A percentile compares a stretch with the other conserved stretches of the same genome.
These are phyloP conservation scores for Dichotomopilus funicola DNA, from an alignment of 2,329 filamentous ascomycete genomes.

Conservation along the genomic window DNA sequence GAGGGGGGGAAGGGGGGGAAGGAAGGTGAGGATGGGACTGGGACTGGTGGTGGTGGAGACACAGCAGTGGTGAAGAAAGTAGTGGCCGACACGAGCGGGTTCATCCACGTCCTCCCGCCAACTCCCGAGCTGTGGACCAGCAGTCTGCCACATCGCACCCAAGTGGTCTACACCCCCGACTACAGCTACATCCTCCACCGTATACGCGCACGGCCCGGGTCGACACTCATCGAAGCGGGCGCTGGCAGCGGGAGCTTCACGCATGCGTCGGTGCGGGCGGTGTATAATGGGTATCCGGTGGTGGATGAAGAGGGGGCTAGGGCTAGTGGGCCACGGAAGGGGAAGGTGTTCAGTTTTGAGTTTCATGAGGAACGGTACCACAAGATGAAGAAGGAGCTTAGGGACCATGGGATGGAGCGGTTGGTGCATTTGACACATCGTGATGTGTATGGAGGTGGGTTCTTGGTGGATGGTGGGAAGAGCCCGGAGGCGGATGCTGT, in stretches of 20 bases:
- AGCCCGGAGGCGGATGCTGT: slow-evolving; percentile 62
- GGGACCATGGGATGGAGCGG: slow-evolving; percentile 57
- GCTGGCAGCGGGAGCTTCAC: slow-evolving; percentile 80
- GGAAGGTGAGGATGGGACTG: slow-evolving; percentile 19
- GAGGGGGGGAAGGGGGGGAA: slow-evolving; percentile 17
- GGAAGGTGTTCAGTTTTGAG: slow-evolving; percentile 76
- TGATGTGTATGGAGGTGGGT: slow-evolving; percentile 72
- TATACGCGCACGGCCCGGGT: slow-evolving; percentile 66
- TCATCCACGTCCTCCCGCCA: slow-evolving; percentile 70
- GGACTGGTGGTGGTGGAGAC: slow-evolving; percentile 8
- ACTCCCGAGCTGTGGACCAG: slow-evolving; percentile 79
- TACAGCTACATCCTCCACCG: slow-evolving; percentile 79
- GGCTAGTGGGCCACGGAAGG: slow-evolving; percentile 40
- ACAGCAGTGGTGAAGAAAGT: slow-evolving; percentile 38
- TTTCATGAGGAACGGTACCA: slow-evolving; percentile 67
- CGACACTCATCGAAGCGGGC: slow-evolving; percentile 70
- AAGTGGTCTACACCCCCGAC: slow-evolving; percentile 82
- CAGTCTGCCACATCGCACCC: slow-evolving; percentile 72
- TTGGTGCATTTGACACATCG: slow-evolving; percentile 69
- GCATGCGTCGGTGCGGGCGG: slow-evolving; percentile 67
- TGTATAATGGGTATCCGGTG: slow-evolving; percentile 63
- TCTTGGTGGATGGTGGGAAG: slow-evolving; percentile 49
- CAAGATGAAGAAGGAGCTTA: slow-evolving; percentile 63
- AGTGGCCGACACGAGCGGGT: slow-evolving; percentile 56
- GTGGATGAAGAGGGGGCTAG: slow-evolving; percentile 5